Percentiles rank a stretch among this genome's conserved stretches.
phyloP scores from a whole-genome alignment of 768 basidiomycete species.

The Pulveroboletus ravenelii region DNA sequence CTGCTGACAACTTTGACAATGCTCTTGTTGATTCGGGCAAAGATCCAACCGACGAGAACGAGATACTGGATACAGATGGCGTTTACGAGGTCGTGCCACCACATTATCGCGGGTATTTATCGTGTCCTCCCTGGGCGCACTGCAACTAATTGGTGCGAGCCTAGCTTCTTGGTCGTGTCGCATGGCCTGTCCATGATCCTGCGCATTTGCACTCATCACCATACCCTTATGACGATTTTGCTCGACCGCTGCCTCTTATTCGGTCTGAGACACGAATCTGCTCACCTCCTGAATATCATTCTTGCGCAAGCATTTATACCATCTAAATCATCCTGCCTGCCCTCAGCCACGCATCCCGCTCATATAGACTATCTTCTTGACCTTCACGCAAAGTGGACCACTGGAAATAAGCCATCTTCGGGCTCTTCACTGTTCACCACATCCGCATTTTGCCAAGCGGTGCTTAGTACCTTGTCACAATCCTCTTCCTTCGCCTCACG shows the following conservation, averaged over 20 bases:
- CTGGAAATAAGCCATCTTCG: conserved; percentile 6
- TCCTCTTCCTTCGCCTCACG: conserved; percentile 31
- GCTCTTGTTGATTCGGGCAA: conserved; percentile 17
- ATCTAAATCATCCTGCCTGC: conserved; percentile 15
- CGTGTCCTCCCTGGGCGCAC: conserved; percentile 3
- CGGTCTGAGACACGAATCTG: conserved; percentile 40
- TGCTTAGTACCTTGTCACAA: conserved; percentile 12
- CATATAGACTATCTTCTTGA: conserved; percentile 46
- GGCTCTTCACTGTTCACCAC: conserved; percentile 21
- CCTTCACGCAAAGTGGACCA: conserved; percentile 39
- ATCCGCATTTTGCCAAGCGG: conserved; percentile 23
- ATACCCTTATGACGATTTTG: conserved; percentile 45
- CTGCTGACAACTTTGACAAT: conserved; percentile 16
- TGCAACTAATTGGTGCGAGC: conserved; percentile 1
- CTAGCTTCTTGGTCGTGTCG: conserved; percentile 45
- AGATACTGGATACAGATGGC: conserved; percentile 28
- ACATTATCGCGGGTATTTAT: conserved; percentile 46
- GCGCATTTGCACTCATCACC: conserved; percentile 40
- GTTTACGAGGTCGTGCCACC: conserved; percentile 51
- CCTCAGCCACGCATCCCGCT: conserved; percentile 39
- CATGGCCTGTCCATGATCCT: conserved; percentile 51
- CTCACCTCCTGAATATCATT: conserved; percentile 37
- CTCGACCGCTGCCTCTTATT: conserved; percentile 49
- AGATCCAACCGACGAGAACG: conserved; percentile 22
- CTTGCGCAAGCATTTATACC: conserved; percentile 38